Base-by-base conservation (phyloP, 2,329 filamentous ascomycete species). In the Parafenestella ontariensis region DNA sequence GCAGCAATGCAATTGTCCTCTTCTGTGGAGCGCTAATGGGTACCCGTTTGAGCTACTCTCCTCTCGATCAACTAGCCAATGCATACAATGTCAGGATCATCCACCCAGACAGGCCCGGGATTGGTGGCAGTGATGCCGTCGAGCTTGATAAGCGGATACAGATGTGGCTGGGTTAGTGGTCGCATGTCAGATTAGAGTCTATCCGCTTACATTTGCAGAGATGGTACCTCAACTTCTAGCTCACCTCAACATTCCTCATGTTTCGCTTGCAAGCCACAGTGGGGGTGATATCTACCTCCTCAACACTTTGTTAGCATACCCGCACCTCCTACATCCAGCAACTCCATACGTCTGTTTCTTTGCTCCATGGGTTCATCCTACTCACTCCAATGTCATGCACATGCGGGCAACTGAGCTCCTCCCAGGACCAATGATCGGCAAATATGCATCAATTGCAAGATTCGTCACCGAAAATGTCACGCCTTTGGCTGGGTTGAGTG, bases 251-350 rank as follows among this genome's bases (percentile, higher is more conserved):
- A 65, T 74, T 40, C 24, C 56, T n/a, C 57, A 71, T 47, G 58
- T 73, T 18, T 68, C 70, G n/a, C 48, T 73, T 20, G 69, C 70
- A 31, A 69, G 69, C 43, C 69, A 73, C 53, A 73, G 70, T 41
- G 70, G 68, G 34, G 71, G 71, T 31, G 56, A 57, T 39, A 62
- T 72, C 44, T 73, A 72, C 57, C 57, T 63, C 13, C 45, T 73
- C 39, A 72, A 73, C 50, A 67, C 66, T 2, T 39, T 70, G 15
- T 61, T 71, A 20, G 61, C 58, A 7, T 64, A 70, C 40, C 67
- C 69, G 8, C 50, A 66, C 39, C 45, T 74, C 11, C 45, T 73
- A 23, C 63, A 70, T 41, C 70, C 69, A 6, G 40, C 47, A 2
- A 59, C 49, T 21, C 69, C 70, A 3, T 72, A 71, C 34, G 46